These are phyloP conservation scores for Stagonosporopsis rhizophila DNA, from an alignment of 2,329 filamentous ascomycete genomes.

Conservation along the genomic window DNA sequence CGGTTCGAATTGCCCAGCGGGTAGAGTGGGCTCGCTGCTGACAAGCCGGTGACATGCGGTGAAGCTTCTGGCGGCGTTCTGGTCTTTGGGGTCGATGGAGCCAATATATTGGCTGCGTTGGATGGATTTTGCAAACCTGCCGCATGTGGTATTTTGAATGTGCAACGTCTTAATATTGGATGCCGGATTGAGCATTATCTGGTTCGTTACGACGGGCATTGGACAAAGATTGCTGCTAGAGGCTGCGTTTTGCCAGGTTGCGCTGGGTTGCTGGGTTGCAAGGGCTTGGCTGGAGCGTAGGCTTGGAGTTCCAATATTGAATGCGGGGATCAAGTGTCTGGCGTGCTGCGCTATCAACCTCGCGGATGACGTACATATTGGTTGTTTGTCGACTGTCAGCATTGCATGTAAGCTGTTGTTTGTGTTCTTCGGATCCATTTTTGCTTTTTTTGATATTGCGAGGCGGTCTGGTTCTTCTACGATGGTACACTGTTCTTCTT, in stretches of 20 bases:
- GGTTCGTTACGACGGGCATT: neutral
- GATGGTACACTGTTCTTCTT: neutral
- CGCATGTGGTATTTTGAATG: conserved; percentile 2
- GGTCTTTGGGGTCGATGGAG: conserved; percentile 1
- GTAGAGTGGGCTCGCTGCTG: neutral
- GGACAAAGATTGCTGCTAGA: neutral
- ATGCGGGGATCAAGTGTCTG: neutral
- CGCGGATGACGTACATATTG: neutral
- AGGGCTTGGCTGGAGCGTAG: neutral
- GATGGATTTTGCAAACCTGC: conserved; percentile 9
- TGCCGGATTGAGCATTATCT: conserved; percentile 9
- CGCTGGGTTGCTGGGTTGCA: neutral
- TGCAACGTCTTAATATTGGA: conserved; percentile 3
- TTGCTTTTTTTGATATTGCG: no score
- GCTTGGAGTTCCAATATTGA: neutral
- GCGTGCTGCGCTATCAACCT: neutral
- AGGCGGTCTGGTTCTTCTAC: neutral
- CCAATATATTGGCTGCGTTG: conserved; percentile 16
- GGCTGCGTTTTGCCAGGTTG: neutral
- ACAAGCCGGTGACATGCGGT: conserved; percentile 1
- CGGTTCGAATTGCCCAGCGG: neutral
- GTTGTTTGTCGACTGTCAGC: neutral
- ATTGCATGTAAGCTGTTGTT: neutral
- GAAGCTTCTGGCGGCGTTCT: conserved; percentile 2
- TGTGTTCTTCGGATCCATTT: no score